Conservation (phyloP, 495 filamentous ascomycete genomes). For the Chaetomium fimeti region DNA sequence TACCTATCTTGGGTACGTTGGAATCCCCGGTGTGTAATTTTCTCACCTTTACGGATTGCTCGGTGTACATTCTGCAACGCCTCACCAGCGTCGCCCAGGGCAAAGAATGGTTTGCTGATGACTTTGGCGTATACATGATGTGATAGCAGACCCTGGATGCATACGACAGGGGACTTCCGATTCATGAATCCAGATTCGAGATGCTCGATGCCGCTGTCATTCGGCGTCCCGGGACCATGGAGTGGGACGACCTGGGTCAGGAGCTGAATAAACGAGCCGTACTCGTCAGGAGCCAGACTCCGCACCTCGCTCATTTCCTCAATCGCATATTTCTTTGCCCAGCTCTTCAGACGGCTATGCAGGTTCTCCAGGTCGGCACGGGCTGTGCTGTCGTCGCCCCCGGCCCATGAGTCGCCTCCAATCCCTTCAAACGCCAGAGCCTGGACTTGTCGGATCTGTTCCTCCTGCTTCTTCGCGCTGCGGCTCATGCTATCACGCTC, state of each 20-base stretch:
- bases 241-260: not conserved
- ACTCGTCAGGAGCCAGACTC: not conserved
- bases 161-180: slow-evolving; percentile 9
- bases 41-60: not conserved
- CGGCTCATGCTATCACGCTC: slow-evolving; percentile 5
- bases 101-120: slow-evolving; percentile 13
- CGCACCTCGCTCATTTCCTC: slow-evolving; percentile 5
- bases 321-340: slow-evolving; percentile 11
- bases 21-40: not conserved
- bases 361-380: slow-evolving; percentile 14
- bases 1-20: too few species aligned
- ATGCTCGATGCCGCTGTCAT: not conserved
- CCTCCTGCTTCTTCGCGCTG: slow-evolving; percentile 4
- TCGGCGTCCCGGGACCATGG: not conserved
- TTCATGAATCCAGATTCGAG: slow-evolving; percentile 6
- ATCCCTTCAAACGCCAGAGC: slow-evolving; percentile 11
- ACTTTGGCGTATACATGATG: slow-evolving; percentile 6
- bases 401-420: slow-evolving; percentile 3
- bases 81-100: not conserved
- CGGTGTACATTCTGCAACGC: not conserved
- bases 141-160: slow-evolving; percentile 7
- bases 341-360: slow-evolving; percentile 3
- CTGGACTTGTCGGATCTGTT: slow-evolving; percentile 13
- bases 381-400: slow-evolving; percentile 6
- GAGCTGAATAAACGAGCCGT: not conserved